A percentile compares a stretch with the other conserved stretches of the same genome.
phyloP scores from a whole-genome alignment of 148 eudicot genomes.

The Rhododendron kiyosumense region DNA sequence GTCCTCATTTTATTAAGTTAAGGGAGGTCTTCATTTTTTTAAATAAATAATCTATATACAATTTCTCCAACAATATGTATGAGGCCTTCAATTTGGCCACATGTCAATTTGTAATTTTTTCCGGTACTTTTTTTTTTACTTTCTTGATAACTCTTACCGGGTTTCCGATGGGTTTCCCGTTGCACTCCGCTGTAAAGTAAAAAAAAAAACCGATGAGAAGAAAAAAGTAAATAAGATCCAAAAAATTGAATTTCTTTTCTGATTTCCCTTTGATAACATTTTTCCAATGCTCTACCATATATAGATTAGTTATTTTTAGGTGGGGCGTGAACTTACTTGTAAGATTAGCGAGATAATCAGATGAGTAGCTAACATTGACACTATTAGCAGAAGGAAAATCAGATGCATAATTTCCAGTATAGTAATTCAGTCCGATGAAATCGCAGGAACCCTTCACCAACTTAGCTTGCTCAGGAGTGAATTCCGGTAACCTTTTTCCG shows the following conservation, averaged over 20 bases:
- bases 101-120: neutral
- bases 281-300: neutral
- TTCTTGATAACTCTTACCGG: neutral
- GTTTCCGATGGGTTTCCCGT: neutral
- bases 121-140: too few species aligned
- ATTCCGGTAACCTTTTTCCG: neutral
- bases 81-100: neutral
- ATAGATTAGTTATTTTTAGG: too few species aligned
- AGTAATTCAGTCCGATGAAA: conserved; percentile 7
- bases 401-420: conserved; percentile 23
- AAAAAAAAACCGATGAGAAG: neutral
- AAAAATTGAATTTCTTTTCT: neutral
- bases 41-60: too few species aligned
- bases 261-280: too few species aligned
- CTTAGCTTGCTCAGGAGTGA: neutral
- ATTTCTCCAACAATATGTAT: too few species aligned
- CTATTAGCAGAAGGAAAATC: conserved; percentile 18
- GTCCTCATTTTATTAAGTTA: too few species aligned
- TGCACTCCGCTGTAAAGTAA: neutral
- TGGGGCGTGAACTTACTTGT: conserved; percentile 29
- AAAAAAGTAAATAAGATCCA: neutral
- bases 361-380: conserved; percentile 28
- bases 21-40: too few species aligned
- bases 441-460: conserved; percentile 4
- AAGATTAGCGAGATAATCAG: conserved; percentile 31